phyloP scores from a whole-genome alignment of 768 basidiomycete species.

The Lactarius indigo region DNA sequence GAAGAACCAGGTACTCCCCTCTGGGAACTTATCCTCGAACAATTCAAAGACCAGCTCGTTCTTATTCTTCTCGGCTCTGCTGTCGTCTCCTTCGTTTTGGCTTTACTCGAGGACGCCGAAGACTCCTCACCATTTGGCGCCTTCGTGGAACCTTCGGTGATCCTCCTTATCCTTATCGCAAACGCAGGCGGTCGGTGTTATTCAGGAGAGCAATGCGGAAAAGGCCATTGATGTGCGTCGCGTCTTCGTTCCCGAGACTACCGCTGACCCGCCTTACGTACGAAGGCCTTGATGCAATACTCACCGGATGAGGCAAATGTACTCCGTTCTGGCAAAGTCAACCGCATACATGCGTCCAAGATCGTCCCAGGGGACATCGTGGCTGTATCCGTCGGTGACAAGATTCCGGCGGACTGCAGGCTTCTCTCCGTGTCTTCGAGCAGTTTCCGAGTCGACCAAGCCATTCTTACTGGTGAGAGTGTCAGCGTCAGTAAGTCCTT shows the following conservation, averaged over 20 bases:
- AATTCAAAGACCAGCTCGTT: slow-evolving; percentile 98
- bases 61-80: slow-evolving; percentile 95
- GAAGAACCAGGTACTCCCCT: slow-evolving; percentile 89
- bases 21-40: slow-evolving; percentile 94
- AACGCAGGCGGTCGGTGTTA: slow-evolving; percentile 97
- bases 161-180: slow-evolving; percentile 91
- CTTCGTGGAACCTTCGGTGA: slow-evolving; percentile 94
- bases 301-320: slow-evolving; percentile 96
- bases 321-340: slow-evolving; percentile 63
- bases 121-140: slow-evolving; percentile 70
- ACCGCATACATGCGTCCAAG: slow-evolving; percentile 77
- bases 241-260: not conserved
- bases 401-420: slow-evolving; percentile 92
- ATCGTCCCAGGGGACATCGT: slow-evolving; percentile 96
- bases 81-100: slow-evolving; percentile 88
- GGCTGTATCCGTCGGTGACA: slow-evolving; percentile 88
- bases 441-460: slow-evolving; percentile 93
- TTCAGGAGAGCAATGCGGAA: slow-evolving; percentile 96
- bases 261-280: not conserved
- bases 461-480: slow-evolving; percentile 94
- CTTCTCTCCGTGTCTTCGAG: slow-evolving; percentile 87
- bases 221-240: slow-evolving; percentile 88
- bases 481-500: slow-evolving; percentile 80
- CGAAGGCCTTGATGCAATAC: slow-evolving; percentile 91
- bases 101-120: slow-evolving; percentile 76